Evolutionary conservation across 2,329 filamentous ascomycete genomes (phyloP), one percentile per base, ranked within the genome.

Genomic region (Fusarium avenaceum): DNA sequence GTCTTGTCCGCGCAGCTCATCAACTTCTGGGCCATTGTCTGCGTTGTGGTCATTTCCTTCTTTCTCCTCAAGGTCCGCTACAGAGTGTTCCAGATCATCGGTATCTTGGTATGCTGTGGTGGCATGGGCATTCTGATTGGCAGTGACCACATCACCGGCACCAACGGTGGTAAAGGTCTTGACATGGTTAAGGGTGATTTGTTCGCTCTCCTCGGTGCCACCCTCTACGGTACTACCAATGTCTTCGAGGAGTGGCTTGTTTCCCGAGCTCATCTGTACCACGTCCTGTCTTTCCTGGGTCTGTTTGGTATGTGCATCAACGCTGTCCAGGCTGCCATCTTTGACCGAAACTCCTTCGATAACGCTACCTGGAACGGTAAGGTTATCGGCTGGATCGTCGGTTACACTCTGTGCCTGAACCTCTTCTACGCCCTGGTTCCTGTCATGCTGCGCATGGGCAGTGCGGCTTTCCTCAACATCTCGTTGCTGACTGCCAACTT

Each of bases 21-120:
- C 82, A 97, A 97, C 85, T 98, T 98, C 83, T 98, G 95, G 95
- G 92, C 94, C 72, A 98, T 99, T 71, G 92, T 97, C 50, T 90
- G 95, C 66, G 96, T 99, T 22, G 93, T 98, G 20, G 76, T 92
- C 64, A 82, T 97, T 69, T 97, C 93, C 28, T 94, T 97, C 81
- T 70, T 90, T 67, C 84, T 97, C 72, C 87, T 99, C 59, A 87
- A 86, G 71, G 96, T 99, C 44, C 92, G 96, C 74, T 99, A 99
- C 85, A 93, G 94, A 81, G 83, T 87, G 77, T 89, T 92, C 60
- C 96, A 98, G 83, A 88, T 97, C 73, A 72, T 87, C 32, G 96
- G 96, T 57, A 98, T 99, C 78, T 76, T 97, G 48, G 84, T 98
- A 78, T 96, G 92, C 84, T 94, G 94, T 77, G 94, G 93, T 70